Conservation (phyloP, 495 filamentous ascomycete genomes). For the Peziza echinospora region DNA sequence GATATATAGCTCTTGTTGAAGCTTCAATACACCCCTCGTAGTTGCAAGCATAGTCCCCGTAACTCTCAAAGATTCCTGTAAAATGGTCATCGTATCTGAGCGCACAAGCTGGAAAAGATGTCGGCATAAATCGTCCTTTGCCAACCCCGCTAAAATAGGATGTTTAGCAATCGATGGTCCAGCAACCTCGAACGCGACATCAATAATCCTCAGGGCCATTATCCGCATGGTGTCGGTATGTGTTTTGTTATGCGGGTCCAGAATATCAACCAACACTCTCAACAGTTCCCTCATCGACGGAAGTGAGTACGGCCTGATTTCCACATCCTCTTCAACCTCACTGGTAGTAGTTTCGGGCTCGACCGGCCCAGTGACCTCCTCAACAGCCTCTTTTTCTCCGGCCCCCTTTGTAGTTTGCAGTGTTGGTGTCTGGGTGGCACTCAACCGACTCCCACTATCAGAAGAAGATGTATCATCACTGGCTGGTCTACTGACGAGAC, state of each 20-base stretch:
- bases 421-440: conserved; percentile 24
- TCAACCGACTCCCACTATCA: too few relatives aligned
- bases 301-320: conserved; percentile 73
- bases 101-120: conserved; percentile 93
- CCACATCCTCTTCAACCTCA: conserved; percentile 21
- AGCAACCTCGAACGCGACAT: conserved; percentile 90
- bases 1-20: conserved; percentile 92
- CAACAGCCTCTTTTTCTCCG: conserved; percentile 14
- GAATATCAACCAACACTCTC: conserved; percentile 76
- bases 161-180: conserved; percentile 90
- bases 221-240: conserved; percentile 89
- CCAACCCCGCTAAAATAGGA: conserved; percentile 65
- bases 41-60: conserved; percentile 78
- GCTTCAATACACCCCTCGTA: conserved; percentile 74
- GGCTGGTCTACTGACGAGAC: conserved; percentile 21
- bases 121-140: conserved; percentile 82
- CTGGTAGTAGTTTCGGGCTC: conserved; percentile 9
- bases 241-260: conserved; percentile 78
- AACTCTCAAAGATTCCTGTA: conserved; percentile 80
- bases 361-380: conserved; percentile 5
- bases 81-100: conserved; percentile 81
- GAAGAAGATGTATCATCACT: conserved; percentile 16
- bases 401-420: conserved; percentile 4
- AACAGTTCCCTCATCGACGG: conserved; percentile 89
- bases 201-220: conserved; percentile 91